Evolutionary conservation across 495 filamentous ascomycete genomes (phyloP), one percentile per base, ranked within the genome.

Genomic region (Penicillium odoratum): DNA sequence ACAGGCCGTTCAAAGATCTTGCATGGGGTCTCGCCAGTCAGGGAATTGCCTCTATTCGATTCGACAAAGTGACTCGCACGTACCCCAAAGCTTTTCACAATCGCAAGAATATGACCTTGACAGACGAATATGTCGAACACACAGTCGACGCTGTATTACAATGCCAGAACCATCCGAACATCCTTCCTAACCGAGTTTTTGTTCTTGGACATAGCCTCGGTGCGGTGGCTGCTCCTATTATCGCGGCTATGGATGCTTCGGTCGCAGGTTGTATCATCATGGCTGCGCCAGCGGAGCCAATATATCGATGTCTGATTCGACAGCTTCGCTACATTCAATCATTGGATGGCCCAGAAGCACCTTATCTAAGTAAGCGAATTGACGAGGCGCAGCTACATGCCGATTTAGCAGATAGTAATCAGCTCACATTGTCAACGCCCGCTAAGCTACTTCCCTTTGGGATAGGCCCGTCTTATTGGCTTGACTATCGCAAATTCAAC

Each of bases 161-260:
- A 21, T 46, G n/a, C 15, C 56, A 58, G 10, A 42, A 31, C 7
- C 55, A 62, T 10, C 28, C 56, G 11, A 29, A 48, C 10, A 38
- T 55, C 13, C 26, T 45, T 6, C 10, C 52, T 3, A 28, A 29
- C 5, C 26, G 36, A 38, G 36, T 63, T 26, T 63, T 52, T 45
- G 16, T 59, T 9, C 56, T 63, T 0, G 60, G 60, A 40, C 60
- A 63, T 25, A 63, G 56, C 30, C 51, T 63, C 3, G 56, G 55
- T 16, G 55, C 50, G 16, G 30, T 53, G 13, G 42, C 55, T n/a
- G 60, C 51, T 6, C 34, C 49, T 4, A 40, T 31, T 11, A 5
- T 62, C 16, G 51, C 51, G 0, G 47, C 51, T 21, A 25, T 40
- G 15, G 38, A 56, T 16, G 13, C 43, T 16, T 44, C 51, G 13